phyloP scores from a whole-genome alignment of 2,329 filamentous ascomycete species.

The Exserohilum rostratum region DNA sequence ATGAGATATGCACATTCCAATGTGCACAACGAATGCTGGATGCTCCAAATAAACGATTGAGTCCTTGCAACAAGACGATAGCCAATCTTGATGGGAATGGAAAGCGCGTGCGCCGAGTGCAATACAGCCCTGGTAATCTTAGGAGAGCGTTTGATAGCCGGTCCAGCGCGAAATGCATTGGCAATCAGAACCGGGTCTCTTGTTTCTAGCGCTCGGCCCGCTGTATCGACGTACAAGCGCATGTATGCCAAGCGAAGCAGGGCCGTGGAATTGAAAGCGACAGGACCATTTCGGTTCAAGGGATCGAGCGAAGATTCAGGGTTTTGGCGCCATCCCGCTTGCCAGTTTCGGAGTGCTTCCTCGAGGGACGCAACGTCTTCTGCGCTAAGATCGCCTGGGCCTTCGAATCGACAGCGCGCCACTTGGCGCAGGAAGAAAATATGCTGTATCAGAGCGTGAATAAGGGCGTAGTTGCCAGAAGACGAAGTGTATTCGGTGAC shows the following conservation, averaged over 20 bases:
- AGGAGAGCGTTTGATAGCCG: constrained; percentile 63
- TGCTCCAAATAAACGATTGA: constrained; percentile 49
- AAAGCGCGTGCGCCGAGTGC: constrained; percentile 71
- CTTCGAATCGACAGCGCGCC: constrained; percentile 41
- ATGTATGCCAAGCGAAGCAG: constrained; percentile 67
- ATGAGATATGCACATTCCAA: constrained; percentile 50
- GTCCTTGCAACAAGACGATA: constrained; percentile 49
- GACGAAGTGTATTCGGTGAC: constrained; percentile 42
- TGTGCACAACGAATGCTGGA: constrained; percentile 50
- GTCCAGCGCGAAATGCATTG: constrained; percentile 63
- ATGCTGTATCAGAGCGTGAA: constrained; percentile 74
- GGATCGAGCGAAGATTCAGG: constrained; percentile 56
- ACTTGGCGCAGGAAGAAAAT: constrained; percentile 71
- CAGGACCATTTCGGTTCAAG: constrained; percentile 62
- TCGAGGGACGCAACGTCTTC: constrained; percentile 52
- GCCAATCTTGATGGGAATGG: constrained; percentile 66
- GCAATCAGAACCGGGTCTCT: constrained; percentile 68
- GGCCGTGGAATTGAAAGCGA: constrained; percentile 71
- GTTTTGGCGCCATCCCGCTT: constrained; percentile 49
- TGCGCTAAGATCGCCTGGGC: constrained; percentile 37
- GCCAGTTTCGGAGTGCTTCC: constrained; percentile 53
- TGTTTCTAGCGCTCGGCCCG: constrained; percentile 68
- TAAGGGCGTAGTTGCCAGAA: constrained; percentile 70
- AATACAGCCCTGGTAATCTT: constrained; percentile 68
- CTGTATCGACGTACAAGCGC: constrained; percentile 69